These are phyloP conservation scores for Kazachstania psychrophila DNA, from an alignment of 805 yeast genomes.

Conservation along the genomic window DNA sequence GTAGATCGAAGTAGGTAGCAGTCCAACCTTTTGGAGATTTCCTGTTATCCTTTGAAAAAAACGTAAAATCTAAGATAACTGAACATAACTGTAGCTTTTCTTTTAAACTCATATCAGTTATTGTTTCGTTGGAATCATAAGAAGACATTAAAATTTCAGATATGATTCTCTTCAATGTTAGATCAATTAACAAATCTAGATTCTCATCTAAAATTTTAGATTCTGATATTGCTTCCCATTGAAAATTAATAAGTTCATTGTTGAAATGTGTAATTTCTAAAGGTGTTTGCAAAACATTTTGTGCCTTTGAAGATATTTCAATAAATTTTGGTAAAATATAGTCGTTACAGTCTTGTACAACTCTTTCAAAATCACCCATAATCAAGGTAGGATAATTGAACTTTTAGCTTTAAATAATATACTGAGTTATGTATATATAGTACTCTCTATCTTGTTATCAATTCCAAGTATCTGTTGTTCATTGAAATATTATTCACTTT, in stretches of 20 bases:
- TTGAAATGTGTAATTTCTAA: conserved; percentile 2
- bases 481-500: too few species aligned
- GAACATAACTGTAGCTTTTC: conserved; percentile 9
- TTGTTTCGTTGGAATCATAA: not conserved
- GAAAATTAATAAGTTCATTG: conserved; percentile 6
- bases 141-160: conserved; percentile 8
- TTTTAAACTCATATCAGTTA: not conserved
- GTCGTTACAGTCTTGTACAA: conserved; percentile 10
- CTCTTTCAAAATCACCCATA: conserved; percentile 6
- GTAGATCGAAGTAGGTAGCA: conserved; percentile 17
- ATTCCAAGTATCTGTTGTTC: too few species aligned
- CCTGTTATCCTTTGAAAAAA: conserved; percentile 13
- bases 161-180: conserved; percentile 12
- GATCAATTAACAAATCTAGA: conserved; percentile 10
- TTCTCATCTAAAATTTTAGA: conserved; percentile 1
- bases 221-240: conserved; percentile 11
- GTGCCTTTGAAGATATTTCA: conserved; percentile 3
- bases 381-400: too few species aligned
- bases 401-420: too few species aligned
- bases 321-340: conserved; percentile 7
- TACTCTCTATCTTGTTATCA: too few species aligned
- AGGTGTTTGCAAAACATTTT: not conserved
- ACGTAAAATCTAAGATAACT: conserved; percentile 21
- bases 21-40: conserved; percentile 15
- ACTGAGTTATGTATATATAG: too few species aligned